phyloP scores from a whole-genome alignment of 1,139 yeast genomes.

The Suhomyces bokatorum region DNA sequence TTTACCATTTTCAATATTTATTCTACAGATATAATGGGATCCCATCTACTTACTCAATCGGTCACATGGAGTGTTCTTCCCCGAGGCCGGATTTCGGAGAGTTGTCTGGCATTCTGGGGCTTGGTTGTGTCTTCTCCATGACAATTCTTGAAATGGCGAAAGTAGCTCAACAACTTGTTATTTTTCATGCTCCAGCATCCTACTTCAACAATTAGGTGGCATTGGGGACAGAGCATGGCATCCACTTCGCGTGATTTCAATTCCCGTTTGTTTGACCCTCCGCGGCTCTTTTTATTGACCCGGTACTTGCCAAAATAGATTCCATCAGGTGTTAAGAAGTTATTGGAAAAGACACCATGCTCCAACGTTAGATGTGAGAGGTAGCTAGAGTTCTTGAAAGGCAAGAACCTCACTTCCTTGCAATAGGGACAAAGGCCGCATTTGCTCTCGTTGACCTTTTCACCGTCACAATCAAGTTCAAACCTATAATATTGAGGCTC shows the following conservation, averaged over 20 bases:
- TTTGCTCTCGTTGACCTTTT: constrained; percentile 23
- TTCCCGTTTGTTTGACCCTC: not conserved
- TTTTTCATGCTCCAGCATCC: constrained; percentile 22
- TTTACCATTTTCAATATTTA: no score
- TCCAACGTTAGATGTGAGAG: constrained; percentile 36
- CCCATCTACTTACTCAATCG: constrained; percentile 1
- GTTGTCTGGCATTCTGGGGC: constrained; percentile 3
- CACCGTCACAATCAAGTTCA: constrained; percentile 23
- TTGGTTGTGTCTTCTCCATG: constrained; percentile 12
- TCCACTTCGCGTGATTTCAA: constrained; percentile 12
- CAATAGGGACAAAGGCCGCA: constrained; percentile 40
- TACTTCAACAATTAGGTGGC: constrained; percentile 20
- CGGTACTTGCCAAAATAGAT: constrained; percentile 18
- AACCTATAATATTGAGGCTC: constrained; percentile 32
- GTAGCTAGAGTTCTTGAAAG: constrained; percentile 36
- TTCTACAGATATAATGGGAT: no score
- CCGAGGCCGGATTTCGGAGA: constrained; percentile 11
- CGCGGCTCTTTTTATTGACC: constrained; percentile 2
- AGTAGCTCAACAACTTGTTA: constrained; percentile 22
- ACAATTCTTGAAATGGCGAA: constrained; percentile 21
- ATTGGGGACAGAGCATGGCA: constrained; percentile 22
- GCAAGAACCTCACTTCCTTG: constrained; percentile 29
- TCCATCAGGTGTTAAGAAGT: constrained; percentile 28
- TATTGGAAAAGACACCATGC: constrained; percentile 37
- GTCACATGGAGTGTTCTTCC: constrained; percentile 14